Conservation (phyloP, 106 monocot species). For the Dendrobium huoshanense region DNA sequence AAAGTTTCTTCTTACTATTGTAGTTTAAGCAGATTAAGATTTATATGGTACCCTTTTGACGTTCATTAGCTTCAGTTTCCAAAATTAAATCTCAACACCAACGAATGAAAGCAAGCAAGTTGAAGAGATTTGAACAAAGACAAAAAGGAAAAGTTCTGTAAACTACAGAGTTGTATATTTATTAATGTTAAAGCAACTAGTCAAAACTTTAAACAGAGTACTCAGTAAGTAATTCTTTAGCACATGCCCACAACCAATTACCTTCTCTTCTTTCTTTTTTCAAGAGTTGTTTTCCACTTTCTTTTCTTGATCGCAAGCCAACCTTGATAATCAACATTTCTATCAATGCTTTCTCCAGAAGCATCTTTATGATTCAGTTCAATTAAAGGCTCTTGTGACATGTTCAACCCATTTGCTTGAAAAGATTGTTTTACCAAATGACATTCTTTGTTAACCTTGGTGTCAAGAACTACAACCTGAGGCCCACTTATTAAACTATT, state of each 20-base stretch:
- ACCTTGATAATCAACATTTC: slow-evolving; percentile 72
- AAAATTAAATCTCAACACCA: background rate
- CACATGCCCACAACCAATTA: slow-evolving; percentile 11
- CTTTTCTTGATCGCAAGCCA: slow-evolving; percentile 94
- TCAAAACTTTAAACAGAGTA: background rate
- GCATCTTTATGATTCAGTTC: slow-evolving; percentile 25
- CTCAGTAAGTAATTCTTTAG: background rate
- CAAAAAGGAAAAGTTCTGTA: background rate
- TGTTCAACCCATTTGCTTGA: slow-evolving; percentile 10
- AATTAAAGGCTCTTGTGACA: slow-evolving; percentile 14
- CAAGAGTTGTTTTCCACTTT: slow-evolving; percentile 77
- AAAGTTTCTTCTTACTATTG: background rate
- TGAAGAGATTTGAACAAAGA: background rate
- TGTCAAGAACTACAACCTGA: slow-evolving; percentile 29
- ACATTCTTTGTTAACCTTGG: slow-evolving; percentile 42
- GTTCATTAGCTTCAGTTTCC: background rate
- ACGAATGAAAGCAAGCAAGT: background rate
- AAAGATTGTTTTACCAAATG: slow-evolving; percentile 17
- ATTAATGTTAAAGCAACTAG: background rate
- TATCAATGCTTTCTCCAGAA: slow-evolving; percentile 38
- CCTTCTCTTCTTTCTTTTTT: slow-evolving; percentile 69
- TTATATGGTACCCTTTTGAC: background rate
- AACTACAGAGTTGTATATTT: background rate
- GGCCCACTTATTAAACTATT: slow-evolving; percentile 12
- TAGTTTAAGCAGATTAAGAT: background rate